phyloP scores from a whole-genome alignment of 331 rosid genomes.

The Quercus phellos region DNA sequence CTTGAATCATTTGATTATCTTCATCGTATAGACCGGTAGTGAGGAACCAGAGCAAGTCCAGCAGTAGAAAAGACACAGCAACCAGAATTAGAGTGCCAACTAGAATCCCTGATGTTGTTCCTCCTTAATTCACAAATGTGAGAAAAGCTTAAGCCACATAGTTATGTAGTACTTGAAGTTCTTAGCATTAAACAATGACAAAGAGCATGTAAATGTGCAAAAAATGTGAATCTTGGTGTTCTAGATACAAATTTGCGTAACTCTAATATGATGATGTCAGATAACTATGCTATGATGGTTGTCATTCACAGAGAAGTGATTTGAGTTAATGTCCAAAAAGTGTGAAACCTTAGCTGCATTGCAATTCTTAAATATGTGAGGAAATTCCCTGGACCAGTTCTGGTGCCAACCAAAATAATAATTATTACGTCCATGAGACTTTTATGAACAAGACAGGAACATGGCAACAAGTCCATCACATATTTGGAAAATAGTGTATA shows the following conservation, averaged over 20 bases:
- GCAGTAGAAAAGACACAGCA: conserved; percentile 40
- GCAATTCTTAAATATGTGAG: not conserved
- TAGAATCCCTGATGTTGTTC: conserved; percentile 40
- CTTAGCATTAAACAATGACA: not conserved
- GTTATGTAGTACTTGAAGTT: not conserved
- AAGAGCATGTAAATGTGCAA: not conserved
- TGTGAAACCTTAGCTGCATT: not conserved
- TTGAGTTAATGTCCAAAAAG: not conserved
- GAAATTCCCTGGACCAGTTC: not conserved
- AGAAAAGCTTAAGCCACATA: conserved; percentile 5
- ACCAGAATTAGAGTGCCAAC: conserved; percentile 63
- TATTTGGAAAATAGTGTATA: not conserved
- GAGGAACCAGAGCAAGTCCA: conserved; percentile 68
- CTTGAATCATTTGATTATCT: conserved; percentile 49
- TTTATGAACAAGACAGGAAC: not conserved
- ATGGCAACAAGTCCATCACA: not conserved
- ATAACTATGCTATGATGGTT: not conserved
- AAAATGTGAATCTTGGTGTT: no score
- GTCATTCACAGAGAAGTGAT: not conserved
- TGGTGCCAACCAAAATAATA: not conserved
- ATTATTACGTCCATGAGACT: not conserved
- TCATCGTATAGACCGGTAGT: conserved; percentile 86
- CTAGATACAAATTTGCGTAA: no score
- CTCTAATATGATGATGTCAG: no score
- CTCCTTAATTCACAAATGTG: conserved; percentile 38